These are phyloP conservation scores for Saccharomyces eubayanus DNA, from an alignment of 805 yeast species.

Conservation along the genomic window DNA sequence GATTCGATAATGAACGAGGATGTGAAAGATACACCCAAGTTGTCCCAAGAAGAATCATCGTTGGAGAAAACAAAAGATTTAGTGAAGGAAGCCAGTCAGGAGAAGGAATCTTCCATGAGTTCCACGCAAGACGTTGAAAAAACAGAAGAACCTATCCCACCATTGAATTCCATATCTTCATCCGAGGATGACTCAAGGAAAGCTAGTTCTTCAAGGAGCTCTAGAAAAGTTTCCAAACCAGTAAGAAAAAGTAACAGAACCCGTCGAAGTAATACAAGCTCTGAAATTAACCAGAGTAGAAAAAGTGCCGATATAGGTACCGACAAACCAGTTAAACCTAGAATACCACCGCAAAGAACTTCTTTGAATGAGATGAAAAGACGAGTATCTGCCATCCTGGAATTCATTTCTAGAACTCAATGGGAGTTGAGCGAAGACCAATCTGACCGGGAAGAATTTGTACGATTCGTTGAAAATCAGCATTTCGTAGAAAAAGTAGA, in stretches of 20 bases:
- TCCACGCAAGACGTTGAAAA: neutral
- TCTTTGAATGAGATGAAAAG: slow-evolving; percentile 78
- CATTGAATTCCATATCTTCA: slow-evolving; percentile 5
- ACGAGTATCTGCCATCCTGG: slow-evolving; percentile 82
- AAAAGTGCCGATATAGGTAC: slow-evolving; percentile 37
- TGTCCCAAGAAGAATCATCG: neutral
- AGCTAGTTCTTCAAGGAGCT: slow-evolving; percentile 4
- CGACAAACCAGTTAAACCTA: slow-evolving; percentile 71
- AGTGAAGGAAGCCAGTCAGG: neutral
- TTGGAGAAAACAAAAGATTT: neutral
- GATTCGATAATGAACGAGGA: slow-evolving; percentile 1
- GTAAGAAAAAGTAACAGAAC: slow-evolving; percentile 10
- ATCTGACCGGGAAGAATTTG: slow-evolving; percentile 43
- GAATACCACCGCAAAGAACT: slow-evolving; percentile 69
- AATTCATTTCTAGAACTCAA: slow-evolving; percentile 83
- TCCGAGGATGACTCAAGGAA: slow-evolving; percentile 8
- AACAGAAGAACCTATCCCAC: neutral
- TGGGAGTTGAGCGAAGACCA: slow-evolving; percentile 72
- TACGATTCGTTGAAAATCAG: slow-evolving; percentile 39
- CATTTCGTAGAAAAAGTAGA: slow-evolving; percentile 34
- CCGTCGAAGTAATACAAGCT: slow-evolving; percentile 11
- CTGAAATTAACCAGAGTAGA: slow-evolving; percentile 12
- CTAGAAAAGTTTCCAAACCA: slow-evolving; percentile 10
- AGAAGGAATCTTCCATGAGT: neutral
- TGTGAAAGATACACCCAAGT: neutral